Evolutionary conservation across 2,329 filamentous ascomycete genomes (phyloP), one percentile per base, ranked within the genome.

Genomic region (Fusarium veterinarium): DNA sequence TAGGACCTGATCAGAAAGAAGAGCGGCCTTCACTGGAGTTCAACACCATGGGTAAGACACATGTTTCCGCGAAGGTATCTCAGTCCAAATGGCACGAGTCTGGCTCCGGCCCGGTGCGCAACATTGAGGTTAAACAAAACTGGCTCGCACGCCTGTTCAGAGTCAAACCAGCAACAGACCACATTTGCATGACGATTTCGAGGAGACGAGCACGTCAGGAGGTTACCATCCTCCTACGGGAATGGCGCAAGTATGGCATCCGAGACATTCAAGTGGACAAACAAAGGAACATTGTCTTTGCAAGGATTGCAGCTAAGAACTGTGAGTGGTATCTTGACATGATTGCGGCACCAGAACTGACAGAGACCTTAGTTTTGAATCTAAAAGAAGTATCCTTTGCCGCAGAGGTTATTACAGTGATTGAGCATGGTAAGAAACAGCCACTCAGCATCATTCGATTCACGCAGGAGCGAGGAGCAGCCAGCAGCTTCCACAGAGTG

Each of bases 81-180:
- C 73, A 76, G 33, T 68, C 75, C 55, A 78, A 73, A 44, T 79
- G 82, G 68, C 77, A 80, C 25, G 81, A 81, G 33, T 81, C 81
- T 37, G 80, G 81, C 35, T 80, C 80, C 66, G 80, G 81, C 23
- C 75, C 77, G 35, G 83, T 83, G 69, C 87, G 87, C 63, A 87
- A 87, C 81, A 92, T 89, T 77, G 91, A 90, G 69, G 88, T 90
- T 35, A 91, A 91, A 79, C 91, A 94, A 78, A 97, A 92, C 75
- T 98, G 95, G 95, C 89, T 98, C 59, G 92, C 94, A 35, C 92
- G 94, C 20, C 90, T 98, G 49, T 94, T 98, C 84, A 91, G 94
- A 61, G 92, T 98, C 79, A 97, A 96, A 80, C 95, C 95, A 3
- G 93, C 92, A 1, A 91, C 86, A 20, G 90, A 90, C 71, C 88